Conservation (phyloP, 2,329 filamentous ascomycete species). For the Colletotrichum tabaci region DNA sequence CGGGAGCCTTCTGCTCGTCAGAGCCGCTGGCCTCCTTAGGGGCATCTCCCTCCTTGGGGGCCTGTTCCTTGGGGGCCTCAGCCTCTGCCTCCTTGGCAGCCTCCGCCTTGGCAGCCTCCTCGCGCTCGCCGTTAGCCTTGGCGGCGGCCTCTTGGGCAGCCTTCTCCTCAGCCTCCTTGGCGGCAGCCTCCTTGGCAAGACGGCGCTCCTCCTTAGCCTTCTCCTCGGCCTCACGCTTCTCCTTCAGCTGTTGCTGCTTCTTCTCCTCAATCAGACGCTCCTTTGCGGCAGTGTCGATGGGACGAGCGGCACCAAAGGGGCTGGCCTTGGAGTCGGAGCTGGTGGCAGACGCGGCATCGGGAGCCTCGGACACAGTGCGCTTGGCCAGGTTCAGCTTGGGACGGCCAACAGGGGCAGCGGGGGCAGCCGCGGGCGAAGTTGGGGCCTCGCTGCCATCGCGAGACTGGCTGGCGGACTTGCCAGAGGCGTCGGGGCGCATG, state of each 20-base stretch:
- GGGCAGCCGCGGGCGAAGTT: conserved; percentile 75
- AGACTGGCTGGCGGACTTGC: conserved; percentile 73
- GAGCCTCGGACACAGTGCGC: conserved; percentile 86
- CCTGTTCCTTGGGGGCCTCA: conserved; percentile 43
- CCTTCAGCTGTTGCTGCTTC: conserved; percentile 78
- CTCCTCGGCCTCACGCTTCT: conserved; percentile 90
- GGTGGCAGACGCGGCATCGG: conserved; percentile 66
- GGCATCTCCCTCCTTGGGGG: conserved; percentile 51
- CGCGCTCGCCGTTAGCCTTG: conserved; percentile 53
- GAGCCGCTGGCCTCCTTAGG: conserved; percentile 52
- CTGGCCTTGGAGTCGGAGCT: conserved; percentile 84
- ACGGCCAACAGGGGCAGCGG: conserved; percentile 71
- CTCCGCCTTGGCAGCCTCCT: conserved; percentile 47
- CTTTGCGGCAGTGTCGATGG: conserved; percentile 91
- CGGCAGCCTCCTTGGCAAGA: conserved; percentile 75
- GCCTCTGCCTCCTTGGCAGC: conserved; percentile 42
- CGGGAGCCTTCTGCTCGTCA: conserved; percentile 65
- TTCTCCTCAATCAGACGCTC: conserved; percentile 95
- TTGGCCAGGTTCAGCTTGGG: conserved; percentile 92
- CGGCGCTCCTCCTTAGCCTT: conserved; percentile 84
- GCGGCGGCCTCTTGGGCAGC: conserved; percentile 53
- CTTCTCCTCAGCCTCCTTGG: conserved; percentile 70
- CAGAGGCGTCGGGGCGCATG: conserved; percentile 87
- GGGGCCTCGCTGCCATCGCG: conserved; percentile 84
- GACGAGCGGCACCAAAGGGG: conserved; percentile 92